Conservation (phyloP, 2,329 filamentous ascomycete genomes). For the Graphium sp. region DNA sequence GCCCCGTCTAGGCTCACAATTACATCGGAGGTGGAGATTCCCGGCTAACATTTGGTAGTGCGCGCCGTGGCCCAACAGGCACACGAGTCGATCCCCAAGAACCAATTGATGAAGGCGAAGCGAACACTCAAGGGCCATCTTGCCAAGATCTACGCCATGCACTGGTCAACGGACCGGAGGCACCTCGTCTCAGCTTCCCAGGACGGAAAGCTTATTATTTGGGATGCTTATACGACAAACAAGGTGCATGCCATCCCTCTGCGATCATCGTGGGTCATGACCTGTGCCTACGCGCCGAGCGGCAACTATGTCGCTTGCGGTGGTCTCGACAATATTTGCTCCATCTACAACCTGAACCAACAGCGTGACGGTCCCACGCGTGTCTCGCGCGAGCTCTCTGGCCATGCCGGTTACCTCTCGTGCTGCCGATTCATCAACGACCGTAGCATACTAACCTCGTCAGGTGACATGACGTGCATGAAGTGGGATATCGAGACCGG, state of each 20-base stretch:
- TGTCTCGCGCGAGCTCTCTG: conserved; percentile 87
- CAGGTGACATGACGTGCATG: conserved; percentile 99
- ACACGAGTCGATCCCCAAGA: conserved; percentile 80
- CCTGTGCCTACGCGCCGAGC: conserved; percentile 94
- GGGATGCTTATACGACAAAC: conserved; percentile 99
- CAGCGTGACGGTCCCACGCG: conserved; percentile 89
- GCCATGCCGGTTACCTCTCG: conserved; percentile 91
- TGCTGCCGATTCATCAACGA: conserved; percentile 99
- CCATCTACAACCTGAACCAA: conserved; percentile 96
- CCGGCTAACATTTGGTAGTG: no score
- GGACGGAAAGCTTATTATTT: conserved; percentile 98
- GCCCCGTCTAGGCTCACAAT: background rate
- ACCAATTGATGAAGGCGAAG: conserved; percentile 91
- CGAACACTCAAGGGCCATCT: conserved; percentile 94
- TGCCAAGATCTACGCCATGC: conserved; percentile 99
- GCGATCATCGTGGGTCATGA: conserved; percentile 99
- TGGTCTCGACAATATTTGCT: conserved; percentile 98
- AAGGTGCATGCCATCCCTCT: conserved; percentile 98
- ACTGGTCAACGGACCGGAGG: conserved; percentile 96
- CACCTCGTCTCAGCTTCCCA: conserved; percentile 96
- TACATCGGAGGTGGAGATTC: no score
- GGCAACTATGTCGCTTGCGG: conserved; percentile 98
- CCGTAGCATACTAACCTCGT: conserved; percentile 91
- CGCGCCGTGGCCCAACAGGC: conserved; percentile 84
- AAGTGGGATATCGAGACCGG: conserved; percentile 99